Percentiles rank a stretch among this genome's conserved stretches.
phyloP scores from a whole-genome alignment of 805 yeast species.

The Wickerhamomyces alni region DNA sequence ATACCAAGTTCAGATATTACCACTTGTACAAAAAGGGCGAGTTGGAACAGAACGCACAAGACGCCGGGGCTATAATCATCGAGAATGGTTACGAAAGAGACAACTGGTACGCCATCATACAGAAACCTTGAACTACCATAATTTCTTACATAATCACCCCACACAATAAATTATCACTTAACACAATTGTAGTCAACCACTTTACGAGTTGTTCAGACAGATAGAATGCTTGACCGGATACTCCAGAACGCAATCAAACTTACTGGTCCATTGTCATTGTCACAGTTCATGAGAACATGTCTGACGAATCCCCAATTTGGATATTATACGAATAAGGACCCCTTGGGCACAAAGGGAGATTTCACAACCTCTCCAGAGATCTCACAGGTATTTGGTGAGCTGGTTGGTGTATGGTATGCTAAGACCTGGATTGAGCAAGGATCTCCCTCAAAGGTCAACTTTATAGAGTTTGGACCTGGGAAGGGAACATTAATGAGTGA shows the following conservation, averaged over 20 bases:
- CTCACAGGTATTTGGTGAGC: conserved; percentile 81
- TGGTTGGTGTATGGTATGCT: conserved; percentile 69
- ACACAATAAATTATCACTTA: neutral
- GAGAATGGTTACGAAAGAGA: conserved; percentile 71
- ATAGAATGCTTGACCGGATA: conserved; percentile 13
- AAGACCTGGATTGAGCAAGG: conserved; percentile 54
- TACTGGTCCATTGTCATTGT: conserved; percentile 71
- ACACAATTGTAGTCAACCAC: no score
- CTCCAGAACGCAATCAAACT: conserved; percentile 31
- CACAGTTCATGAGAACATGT: conserved; percentile 77
- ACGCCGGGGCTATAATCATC: conserved; percentile 66
- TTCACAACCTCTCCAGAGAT: conserved; percentile 85
- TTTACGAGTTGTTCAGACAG: no score
- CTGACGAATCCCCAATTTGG: conserved; percentile 73
- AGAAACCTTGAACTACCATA: neutral
- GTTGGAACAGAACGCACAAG: conserved; percentile 57
- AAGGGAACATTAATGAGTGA: conserved; percentile 75
- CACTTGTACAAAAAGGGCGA: conserved; percentile 87
- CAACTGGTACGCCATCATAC: conserved; percentile 1
- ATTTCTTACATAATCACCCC: neutral
- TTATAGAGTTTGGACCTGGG: conserved; percentile 85
- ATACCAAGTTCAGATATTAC: conserved; percentile 77
- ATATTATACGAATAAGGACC: conserved; percentile 73
- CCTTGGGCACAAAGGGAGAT: conserved; percentile 65
- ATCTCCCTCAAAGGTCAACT: conserved; percentile 40